Conservation (phyloP, 1,139 yeast genomes). For the Zygoascus sp. region DNA sequence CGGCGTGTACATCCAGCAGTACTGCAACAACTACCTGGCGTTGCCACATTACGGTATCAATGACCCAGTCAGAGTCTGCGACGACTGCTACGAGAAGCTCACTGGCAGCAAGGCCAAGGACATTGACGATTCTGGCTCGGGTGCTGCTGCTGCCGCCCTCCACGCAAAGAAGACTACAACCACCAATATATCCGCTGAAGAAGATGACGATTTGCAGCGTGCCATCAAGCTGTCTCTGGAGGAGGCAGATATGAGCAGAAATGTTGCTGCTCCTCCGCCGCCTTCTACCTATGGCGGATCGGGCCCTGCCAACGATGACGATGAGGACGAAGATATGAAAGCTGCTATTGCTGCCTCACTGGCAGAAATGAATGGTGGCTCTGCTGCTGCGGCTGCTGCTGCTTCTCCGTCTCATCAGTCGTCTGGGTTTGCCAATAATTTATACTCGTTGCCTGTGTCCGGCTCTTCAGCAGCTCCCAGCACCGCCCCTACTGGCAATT, state of each 20-base stretch:
- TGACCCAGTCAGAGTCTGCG: constrained; percentile 91
- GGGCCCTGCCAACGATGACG: constrained; percentile 42
- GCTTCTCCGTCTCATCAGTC: constrained; percentile 6
- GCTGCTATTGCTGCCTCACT: constrained; percentile 96
- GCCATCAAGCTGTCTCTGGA: constrained; percentile 77
- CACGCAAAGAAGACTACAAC: no score
- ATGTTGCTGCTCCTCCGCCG: constrained; percentile 14
- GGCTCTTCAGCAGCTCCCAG: constrained; percentile 9
- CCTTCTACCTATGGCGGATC: constrained; percentile 16
- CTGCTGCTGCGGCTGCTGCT: not conserved
- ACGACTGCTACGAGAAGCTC: constrained; percentile 68
- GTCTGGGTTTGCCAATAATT: constrained; percentile 6
- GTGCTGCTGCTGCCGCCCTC: not conserved
- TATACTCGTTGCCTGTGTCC: constrained; percentile 6
- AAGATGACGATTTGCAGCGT: constrained; percentile 70
- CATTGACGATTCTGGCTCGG: not conserved
- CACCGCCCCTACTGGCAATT: constrained; percentile 10
- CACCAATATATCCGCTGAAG: constrained; percentile 26
- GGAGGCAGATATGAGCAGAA: constrained; percentile 40
- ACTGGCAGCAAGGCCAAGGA: constrained; percentile 3
- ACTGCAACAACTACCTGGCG: constrained; percentile 65
- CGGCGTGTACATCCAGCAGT: constrained; percentile 83
- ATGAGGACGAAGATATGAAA: constrained; percentile 83
- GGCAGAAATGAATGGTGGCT: constrained; percentile 52
- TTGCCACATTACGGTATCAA: constrained; percentile 82